Conservation (phyloP, 345 rosid genomes). For the Salix arbutifolia region DNA sequence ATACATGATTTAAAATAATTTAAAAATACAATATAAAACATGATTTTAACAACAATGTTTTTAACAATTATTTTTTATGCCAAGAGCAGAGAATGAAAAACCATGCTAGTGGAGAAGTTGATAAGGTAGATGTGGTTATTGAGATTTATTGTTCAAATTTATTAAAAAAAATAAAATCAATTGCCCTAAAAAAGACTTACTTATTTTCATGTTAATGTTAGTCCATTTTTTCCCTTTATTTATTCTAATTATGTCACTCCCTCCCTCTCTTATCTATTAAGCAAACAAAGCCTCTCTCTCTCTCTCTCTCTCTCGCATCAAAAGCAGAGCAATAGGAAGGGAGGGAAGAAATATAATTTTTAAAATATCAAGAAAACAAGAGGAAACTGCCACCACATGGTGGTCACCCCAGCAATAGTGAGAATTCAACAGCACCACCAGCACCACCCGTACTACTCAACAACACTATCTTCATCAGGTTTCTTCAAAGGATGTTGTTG, state of each 20-base stretch:
- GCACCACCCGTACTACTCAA: constrained; percentile 12
- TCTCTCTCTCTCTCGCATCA: neutral
- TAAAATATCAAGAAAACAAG: neutral
- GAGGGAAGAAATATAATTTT: neutral
- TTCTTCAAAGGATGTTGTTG: constrained; percentile 96
- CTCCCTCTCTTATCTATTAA: neutral
- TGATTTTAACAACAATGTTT: too few species aligned
- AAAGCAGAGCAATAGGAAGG: neutral
- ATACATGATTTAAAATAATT: too few species aligned
- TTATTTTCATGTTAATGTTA: too few species aligned
- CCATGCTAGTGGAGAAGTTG: too few species aligned
- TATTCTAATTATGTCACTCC: neutral
- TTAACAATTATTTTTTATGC: too few species aligned
- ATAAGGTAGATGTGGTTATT: too few species aligned
- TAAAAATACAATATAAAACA: too few species aligned
- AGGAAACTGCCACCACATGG: neutral
- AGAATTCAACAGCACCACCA: neutral
- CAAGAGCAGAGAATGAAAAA: too few species aligned
- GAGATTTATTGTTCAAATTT: too few species aligned
- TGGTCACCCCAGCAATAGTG: neutral
- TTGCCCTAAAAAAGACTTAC: too few species aligned
- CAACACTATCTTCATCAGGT: constrained; percentile 48
- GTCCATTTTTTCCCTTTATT: neutral
- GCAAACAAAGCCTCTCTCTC: neutral
- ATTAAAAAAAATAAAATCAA: too few species aligned